phyloP scores from a whole-genome alignment of 768 basidiomycete species.

The Lactifluus subvellereus region DNA sequence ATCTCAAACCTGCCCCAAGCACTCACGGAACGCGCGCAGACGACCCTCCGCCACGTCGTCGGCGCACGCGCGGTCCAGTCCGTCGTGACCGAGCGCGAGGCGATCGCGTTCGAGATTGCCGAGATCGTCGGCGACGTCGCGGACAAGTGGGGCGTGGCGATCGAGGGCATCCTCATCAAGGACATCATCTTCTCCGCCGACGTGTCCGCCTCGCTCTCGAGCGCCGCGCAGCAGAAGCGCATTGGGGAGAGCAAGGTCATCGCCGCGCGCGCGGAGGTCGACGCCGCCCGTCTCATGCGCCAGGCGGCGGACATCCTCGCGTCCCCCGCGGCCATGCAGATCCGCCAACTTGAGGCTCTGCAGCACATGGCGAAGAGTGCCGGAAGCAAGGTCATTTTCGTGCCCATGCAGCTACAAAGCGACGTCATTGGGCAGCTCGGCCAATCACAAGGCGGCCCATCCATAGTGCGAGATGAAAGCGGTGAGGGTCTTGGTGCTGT shows the following conservation, averaged over 20 bases:
- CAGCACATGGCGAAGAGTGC: slow-evolving; percentile 91
- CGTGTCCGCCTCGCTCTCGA: slow-evolving; percentile 84
- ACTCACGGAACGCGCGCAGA: slow-evolving; percentile 81
- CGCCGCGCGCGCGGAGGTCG: slow-evolving; percentile 92
- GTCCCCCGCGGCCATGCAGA: slow-evolving; percentile 96
- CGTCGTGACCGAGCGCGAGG: slow-evolving; percentile 95
- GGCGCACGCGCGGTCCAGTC: slow-evolving; percentile 93
- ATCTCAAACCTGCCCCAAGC: slow-evolving; percentile 86
- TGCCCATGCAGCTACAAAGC: slow-evolving; percentile 85
- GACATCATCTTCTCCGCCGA: slow-evolving; percentile 92
- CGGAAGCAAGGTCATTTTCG: slow-evolving; percentile 89
- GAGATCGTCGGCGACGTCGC: slow-evolving; percentile 91
- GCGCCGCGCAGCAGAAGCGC: slow-evolving; percentile 95
- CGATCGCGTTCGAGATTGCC: slow-evolving; percentile 93
- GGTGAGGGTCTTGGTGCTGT: slow-evolving; percentile 40
- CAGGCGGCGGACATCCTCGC: slow-evolving; percentile 95
- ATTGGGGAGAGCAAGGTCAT: slow-evolving; percentile 97
- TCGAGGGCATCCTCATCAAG: slow-evolving; percentile 94
- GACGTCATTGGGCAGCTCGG: slow-evolving; percentile 53
- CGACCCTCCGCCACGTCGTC: slow-evolving; percentile 95
- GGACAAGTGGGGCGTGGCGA: slow-evolving; percentile 95
- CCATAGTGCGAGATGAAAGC: slow-evolving; percentile 32
- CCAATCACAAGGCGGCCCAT: slow-evolving; percentile 23
- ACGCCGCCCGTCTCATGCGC: slow-evolving; percentile 91
- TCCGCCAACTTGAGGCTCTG: slow-evolving; percentile 91